Conservation (phyloP, 345 rosid genomes). For the Cardamine chenopodiifolia region DNA sequence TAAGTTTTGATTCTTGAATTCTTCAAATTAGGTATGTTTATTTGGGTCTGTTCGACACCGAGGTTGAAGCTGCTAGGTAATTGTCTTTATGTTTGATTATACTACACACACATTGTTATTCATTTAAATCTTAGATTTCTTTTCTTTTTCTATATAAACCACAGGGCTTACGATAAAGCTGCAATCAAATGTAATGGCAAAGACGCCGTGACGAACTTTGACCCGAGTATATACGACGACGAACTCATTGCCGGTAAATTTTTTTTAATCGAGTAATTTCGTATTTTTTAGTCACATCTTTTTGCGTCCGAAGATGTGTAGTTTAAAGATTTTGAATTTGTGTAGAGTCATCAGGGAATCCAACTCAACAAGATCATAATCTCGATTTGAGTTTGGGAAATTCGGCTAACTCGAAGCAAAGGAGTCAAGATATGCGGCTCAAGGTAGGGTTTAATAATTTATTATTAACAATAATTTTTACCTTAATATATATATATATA, state of each 20-base stretch:
- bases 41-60: conserved; percentile 90
- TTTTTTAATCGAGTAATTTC: background rate
- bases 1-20: conserved; percentile 2
- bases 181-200: conserved; percentile 83
- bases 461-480: background rate
- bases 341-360: conserved; percentile 53
- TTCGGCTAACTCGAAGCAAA: conserved; percentile 46
- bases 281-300: background rate
- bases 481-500: background rate
- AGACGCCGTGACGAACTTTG: conserved; percentile 95
- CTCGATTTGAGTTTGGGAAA: conserved; percentile 95
- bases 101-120: background rate
- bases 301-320: background rate
- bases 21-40: conserved; percentile 74
- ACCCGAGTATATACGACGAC: conserved; percentile 62
- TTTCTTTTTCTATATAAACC: conserved; percentile 5
- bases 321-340: background rate
- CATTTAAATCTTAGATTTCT: background rate
- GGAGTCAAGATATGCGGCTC: conserved; percentile 43
- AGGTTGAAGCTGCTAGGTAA: conserved; percentile 97
- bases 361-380: conserved; percentile 54
- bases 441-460: conserved; percentile 25
- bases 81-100: conserved; percentile 11
- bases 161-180: conserved; percentile 94
- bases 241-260: conserved; percentile 44